These are phyloP conservation scores for Botryotinia calthae DNA, from an alignment of 2,329 filamentous ascomycete genomes.

Conservation along the genomic window DNA sequence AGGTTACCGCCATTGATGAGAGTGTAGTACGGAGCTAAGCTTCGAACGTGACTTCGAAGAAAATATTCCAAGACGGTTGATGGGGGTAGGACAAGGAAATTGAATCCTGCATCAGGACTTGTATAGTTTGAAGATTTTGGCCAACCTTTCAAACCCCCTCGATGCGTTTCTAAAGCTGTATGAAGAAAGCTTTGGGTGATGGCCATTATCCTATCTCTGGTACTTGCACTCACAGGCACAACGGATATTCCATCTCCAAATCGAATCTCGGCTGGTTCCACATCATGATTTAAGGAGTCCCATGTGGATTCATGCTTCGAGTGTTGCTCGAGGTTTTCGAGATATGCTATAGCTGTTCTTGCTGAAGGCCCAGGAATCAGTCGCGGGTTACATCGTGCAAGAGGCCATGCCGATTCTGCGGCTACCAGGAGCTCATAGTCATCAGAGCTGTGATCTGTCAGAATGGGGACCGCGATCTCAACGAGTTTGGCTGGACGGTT, in stretches of 20 bases:
- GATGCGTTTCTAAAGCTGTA: slow-evolving; percentile 67
- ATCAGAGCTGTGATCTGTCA: slow-evolving; percentile 41
- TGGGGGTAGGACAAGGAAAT: slow-evolving; percentile 65
- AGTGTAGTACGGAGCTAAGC: slow-evolving; percentile 64
- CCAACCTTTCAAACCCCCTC: slow-evolving; percentile 42
- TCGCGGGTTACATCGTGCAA: slow-evolving; percentile 50
- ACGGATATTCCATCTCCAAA: slow-evolving; percentile 39
- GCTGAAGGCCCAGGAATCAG: slow-evolving; percentile 47
- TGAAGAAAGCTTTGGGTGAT: slow-evolving; percentile 69
- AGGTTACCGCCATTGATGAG: slow-evolving; percentile 58
- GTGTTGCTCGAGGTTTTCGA: slow-evolving; percentile 51
- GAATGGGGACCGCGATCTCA: slow-evolving; percentile 4
- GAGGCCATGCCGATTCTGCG: slow-evolving; percentile 50
- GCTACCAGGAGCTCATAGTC: slow-evolving; percentile 50
- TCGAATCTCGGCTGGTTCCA: slow-evolving; percentile 26
- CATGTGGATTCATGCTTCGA: slow-evolving; percentile 50
- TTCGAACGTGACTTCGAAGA: slow-evolving; percentile 62
- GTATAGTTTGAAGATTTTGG: slow-evolving; percentile 35
- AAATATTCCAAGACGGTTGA: slow-evolving; percentile 66
- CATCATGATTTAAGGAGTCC: slow-evolving; percentile 44
- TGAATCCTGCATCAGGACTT: slow-evolving; percentile 49
- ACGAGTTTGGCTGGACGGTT: slow-evolving; percentile 7
- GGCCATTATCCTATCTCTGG: slow-evolving; percentile 67
- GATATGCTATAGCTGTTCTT: slow-evolving; percentile 50
- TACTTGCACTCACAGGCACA: slow-evolving; percentile 47